These are phyloP conservation scores for Dothideomycetidae sp. DNA, from an alignment of 2,329 filamentous ascomycete species.

Conservation along the genomic window DNA sequence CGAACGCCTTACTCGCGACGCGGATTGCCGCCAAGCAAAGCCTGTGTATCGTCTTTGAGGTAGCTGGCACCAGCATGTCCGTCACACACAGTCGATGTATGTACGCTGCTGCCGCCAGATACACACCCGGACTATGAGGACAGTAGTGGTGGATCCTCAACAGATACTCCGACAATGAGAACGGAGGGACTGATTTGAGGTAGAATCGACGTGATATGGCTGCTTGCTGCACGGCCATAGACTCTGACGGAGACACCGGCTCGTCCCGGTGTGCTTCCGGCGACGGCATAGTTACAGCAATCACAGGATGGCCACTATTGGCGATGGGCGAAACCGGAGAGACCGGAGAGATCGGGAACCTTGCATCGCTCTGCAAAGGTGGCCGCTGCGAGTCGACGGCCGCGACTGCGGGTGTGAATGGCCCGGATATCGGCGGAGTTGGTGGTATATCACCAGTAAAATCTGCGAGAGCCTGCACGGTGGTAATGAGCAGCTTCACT, in stretches of 20 bases:
- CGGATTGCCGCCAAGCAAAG: constrained; percentile 70
- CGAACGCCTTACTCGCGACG: constrained; percentile 87
- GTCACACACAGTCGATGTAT: constrained; percentile 69
- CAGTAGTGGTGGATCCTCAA: constrained; percentile 78
- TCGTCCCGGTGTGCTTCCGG: constrained; percentile 38
- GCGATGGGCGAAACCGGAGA: constrained; percentile 28
- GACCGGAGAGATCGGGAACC: constrained; percentile 15
- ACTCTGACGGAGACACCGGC: constrained; percentile 49
- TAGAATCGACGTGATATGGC: constrained; percentile 88
- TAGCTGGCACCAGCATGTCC: constrained; percentile 64
- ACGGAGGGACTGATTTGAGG: constrained; percentile 72
- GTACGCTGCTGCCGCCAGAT: constrained; percentile 77
- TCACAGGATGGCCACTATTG: constrained; percentile 22
- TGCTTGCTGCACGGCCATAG: constrained; percentile 62
- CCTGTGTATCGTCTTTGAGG: constrained; percentile 71
- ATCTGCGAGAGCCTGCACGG: constrained; percentile 45
- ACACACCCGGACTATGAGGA: constrained; percentile 85
- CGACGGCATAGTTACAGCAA: constrained; percentile 30
- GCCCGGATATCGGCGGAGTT: constrained; percentile 54
- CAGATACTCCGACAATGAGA: constrained; percentile 72
- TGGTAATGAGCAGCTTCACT: constrained; percentile 60
- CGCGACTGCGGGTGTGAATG: constrained; percentile 46
- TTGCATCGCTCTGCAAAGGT: constrained; percentile 9
- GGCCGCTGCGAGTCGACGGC: constrained; percentile 14
- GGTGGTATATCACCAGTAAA: constrained; percentile 66